Base-by-base conservation (phyloP, 768 basidiomycete species). In the Boletus pseudopeckii region DNA sequence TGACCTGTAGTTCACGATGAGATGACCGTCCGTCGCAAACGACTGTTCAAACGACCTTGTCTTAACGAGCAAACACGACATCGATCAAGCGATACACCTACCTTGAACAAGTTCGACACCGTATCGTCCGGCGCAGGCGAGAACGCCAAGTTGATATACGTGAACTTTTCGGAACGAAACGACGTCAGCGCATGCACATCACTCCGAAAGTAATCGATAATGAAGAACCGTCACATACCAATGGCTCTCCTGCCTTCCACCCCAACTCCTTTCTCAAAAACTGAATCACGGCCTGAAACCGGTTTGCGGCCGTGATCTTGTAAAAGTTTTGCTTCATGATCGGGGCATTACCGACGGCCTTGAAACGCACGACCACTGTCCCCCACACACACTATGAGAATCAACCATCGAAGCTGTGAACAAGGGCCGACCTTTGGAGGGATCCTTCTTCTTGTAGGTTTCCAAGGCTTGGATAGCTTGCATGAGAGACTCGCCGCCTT, bases 311-410 rank as follows among this genome's bases (percentile, higher is more conserved):
- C 0, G 94, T 93, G 65, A 98, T 95, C 78, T 95, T 96, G 83
- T 93, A 98, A 63, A 95, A 90, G 75, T 96, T 98, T 74, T 96
- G 92, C 74, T 90, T 95, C 95, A 99, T 97, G 64, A 99, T 94
- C 0, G 96, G 96, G 1, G 95, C 96, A 63, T 96, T 95, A 43
- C 96, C 96, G 10, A 97, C 90, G 2, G 96, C 94, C 69, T 95
- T 95, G 82, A 99, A 99, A 41, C 94, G 86, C 10, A 99, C 92
- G 57, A 98, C 86, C 47, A 98, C 96, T 98, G 68, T 43, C 5
- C 13, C n/a, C 42, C 5, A 8, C 33, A 17, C 17, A 11, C 14
- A 6, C 28, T 26, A 24, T 28, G 28, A 28, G 28, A 28, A 28
- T 28, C 46, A 10, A 39, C 24, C n/a, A 49, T 54, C 38, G 22